phyloP scores from a whole-genome alignment of 305 asterid genomes.

The Solanum hybrid region DNA sequence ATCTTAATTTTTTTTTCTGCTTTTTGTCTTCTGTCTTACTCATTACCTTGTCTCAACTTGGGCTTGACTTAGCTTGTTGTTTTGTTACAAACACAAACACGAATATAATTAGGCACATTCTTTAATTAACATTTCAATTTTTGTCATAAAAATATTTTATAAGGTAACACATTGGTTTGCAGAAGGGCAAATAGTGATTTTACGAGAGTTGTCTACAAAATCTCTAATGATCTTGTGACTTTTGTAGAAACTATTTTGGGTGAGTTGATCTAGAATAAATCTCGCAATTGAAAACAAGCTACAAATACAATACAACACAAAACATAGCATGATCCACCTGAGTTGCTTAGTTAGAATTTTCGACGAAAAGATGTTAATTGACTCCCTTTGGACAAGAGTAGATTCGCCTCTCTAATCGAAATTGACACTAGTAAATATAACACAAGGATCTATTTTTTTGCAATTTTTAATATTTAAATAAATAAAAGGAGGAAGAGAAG shows the following conservation, averaged over 20 bases:
- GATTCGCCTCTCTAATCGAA: neutral
- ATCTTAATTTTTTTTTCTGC: too few species aligned
- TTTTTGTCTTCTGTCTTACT: too few species aligned
- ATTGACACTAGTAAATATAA: neutral
- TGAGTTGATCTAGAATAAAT: neutral
- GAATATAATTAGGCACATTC: neutral
- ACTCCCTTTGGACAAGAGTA: neutral
- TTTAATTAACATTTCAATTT: too few species aligned
- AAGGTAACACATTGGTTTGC: neutral
- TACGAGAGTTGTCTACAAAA: neutral
- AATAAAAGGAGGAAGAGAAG: neutral
- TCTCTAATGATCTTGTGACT: neutral
- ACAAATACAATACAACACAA: neutral
- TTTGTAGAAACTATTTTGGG: neutral
- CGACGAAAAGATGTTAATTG: neutral
- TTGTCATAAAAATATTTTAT: too few species aligned
- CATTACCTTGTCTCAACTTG: neutral
- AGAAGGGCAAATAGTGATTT: neutral
- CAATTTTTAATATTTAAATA: neutral
- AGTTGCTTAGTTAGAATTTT: neutral
- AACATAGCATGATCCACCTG: neutral
- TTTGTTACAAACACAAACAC: neutral
- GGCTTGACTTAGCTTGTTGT: neutral
- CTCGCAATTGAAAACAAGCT: neutral
- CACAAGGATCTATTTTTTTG: neutral